These are phyloP conservation scores for Quercus agrifolia DNA, from an alignment of 306 rosid species.

Conservation along the genomic window DNA sequence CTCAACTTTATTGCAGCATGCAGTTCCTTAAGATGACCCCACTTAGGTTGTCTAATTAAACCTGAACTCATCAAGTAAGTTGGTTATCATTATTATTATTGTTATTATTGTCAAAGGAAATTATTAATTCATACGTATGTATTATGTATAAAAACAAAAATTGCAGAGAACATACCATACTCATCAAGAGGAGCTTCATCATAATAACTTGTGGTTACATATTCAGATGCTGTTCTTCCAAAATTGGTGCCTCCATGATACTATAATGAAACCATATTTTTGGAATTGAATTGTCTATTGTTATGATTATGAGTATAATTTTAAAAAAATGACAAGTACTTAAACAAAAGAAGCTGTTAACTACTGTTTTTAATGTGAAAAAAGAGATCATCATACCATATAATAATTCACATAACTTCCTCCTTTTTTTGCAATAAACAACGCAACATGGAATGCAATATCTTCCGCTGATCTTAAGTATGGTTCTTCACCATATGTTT, in stretches of 20 bases:
- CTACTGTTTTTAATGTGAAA: neutral
- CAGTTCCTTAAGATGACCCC: constrained; percentile 73
- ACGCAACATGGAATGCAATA: constrained; percentile 49
- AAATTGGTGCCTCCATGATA: constrained; percentile 66
- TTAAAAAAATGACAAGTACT: neutral
- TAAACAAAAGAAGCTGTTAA: too few species aligned
- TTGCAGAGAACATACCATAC: constrained; percentile 32
- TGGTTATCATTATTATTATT: too few species aligned
- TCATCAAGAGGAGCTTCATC: constrained; percentile 54
- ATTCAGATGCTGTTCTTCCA: constrained; percentile 37
- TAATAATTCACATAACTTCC: constrained; percentile 66
- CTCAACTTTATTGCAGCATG: constrained; percentile 64
- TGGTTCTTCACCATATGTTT: constrained; percentile 39
- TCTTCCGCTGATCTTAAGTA: constrained; percentile 44
- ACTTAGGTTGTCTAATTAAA: constrained; percentile 59
- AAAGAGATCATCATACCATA: constrained; percentile 30
- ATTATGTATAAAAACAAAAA: neutral
- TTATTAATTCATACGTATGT: neutral
- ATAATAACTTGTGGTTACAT: constrained; percentile 36
- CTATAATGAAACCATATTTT: neutral
- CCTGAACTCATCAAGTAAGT: constrained; percentile 36
- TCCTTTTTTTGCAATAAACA: constrained; percentile 53
- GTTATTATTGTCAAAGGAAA: neutral
- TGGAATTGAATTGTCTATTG: neutral
- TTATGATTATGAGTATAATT: too few species aligned